Evolutionary conservation across 345 rosid genomes (phyloP).

Genomic region (Pugionium cornutum): DNA sequence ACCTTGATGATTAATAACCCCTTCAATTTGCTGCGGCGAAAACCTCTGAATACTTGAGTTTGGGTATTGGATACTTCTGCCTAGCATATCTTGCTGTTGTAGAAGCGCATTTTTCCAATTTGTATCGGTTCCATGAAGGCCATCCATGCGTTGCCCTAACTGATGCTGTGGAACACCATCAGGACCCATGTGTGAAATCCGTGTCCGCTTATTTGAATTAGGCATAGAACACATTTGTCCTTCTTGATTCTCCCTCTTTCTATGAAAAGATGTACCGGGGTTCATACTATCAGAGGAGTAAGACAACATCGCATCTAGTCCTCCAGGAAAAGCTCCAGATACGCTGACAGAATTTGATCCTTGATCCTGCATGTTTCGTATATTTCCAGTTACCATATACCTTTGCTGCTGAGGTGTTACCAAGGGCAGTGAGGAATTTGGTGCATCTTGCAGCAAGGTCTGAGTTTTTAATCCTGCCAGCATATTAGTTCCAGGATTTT

Average conservation of each 20-base stretch:
- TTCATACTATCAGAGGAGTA: conserved; percentile 55
- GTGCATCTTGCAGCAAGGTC: conserved; percentile 57
- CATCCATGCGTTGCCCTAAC: conserved; percentile 57
- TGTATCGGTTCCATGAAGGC: conserved; percentile 61
- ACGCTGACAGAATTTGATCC: conserved; percentile 51
- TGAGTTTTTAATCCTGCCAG: conserved; percentile 55
- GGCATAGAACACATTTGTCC: conserved; percentile 65
- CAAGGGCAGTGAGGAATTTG: conserved; percentile 51
- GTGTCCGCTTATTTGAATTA: conserved; percentile 60
- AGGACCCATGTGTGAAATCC: conserved; percentile 51
- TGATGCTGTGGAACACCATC: conserved; percentile 76
- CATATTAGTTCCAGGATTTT: conserved; percentile 57
- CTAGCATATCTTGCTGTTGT: conserved; percentile 55
- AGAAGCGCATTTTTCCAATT: conserved; percentile 65
- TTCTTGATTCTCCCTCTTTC: conserved; percentile 77
- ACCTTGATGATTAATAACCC: conserved; percentile 65
- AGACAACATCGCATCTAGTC: conserved; percentile 67
- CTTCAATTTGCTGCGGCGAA: conserved; percentile 69
- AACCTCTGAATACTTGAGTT: conserved; percentile 64
- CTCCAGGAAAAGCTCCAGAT: conserved; percentile 61
- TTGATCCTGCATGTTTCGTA: conserved; percentile 68
- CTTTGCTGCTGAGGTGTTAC: conserved; percentile 59
- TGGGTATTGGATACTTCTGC: conserved; percentile 63
- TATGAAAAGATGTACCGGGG: conserved; percentile 53
- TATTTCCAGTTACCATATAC: conserved; percentile 52